Base-by-base conservation (phyloP, 1,284 basidiomycete species). In the Nidula niveotomentosa region DNA sequence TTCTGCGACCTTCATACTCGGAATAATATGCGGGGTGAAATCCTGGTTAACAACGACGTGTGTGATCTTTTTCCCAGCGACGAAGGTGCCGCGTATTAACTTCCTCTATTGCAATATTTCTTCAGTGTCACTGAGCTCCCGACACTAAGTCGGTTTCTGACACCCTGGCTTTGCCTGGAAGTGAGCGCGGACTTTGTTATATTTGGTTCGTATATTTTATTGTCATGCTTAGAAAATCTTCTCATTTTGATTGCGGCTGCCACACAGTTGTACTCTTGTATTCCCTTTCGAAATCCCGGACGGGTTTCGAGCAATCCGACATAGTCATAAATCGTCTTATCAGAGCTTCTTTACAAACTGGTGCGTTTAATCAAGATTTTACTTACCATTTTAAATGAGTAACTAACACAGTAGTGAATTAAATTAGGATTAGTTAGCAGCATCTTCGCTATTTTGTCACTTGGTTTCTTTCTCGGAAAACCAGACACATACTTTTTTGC, bases 401-500 rank as follows among this genome's bases (percentile, higher is more conserved):
- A 35, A 9, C 13, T 48, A 34, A 36, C 2, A 8, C 18, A 15
- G 23, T 35, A 15, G 23, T 35, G 8, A n/a, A 12, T 45, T 12
- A 23, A 23, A 23, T 23, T 48, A 63, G 64, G 64, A 5, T 44
- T 60, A 12, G 58, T 60, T 36, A 58, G 55, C n/a, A 59, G 57
- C 9, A 48, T 62, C 15, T 65, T 63, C 49, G 56, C 64, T 2
- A 56, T 62, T 8, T 37, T 57, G 36, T 48, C 53, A 13, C 48
- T 64, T 15, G 35, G 52, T 3, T 58, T 60, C 47, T 64, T 60
- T 36, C 17, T 64, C 3, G 9, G 53, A 35, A 39, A 60, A 7
- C 69, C 65, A 1, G 51, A 41, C 5, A 64, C 62, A 2, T 63
- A 68, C 36, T 35, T 70, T 2, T 66, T 62, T 39, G 65, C 60